Percentiles rank a stretch among this genome's conserved stretches.
Conservation (phyloP, 257 asterid species). For the Fraxinus anomala region DNA sequence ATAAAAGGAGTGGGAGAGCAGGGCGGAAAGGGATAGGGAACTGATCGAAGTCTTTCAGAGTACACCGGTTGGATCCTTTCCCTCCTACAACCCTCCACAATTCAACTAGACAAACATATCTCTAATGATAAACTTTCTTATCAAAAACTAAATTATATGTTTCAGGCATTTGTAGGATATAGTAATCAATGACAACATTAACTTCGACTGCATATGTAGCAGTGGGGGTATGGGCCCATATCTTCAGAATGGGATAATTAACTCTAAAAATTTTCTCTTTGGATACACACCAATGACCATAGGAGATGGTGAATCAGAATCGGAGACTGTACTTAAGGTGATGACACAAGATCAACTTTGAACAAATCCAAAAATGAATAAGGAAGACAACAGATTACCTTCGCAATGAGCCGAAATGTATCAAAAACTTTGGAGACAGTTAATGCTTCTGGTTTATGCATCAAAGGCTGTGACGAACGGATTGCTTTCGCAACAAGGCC, state of each 20-base stretch:
- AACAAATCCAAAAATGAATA: slow-evolving; percentile 11
- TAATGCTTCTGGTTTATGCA: slow-evolving; percentile 80
- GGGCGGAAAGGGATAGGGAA: too few species aligned
- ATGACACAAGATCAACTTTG: neutral
- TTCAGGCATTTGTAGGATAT: neutral
- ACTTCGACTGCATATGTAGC: neutral
- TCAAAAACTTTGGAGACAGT: slow-evolving; percentile 84
- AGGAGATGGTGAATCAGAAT: slow-evolving; percentile 3
- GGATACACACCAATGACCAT: slow-evolving; percentile 7
- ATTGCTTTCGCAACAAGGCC: slow-evolving; percentile 92
- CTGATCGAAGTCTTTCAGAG: too few species aligned
- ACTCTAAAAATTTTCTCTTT: neutral
- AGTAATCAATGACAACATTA: neutral
- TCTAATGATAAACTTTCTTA: too few species aligned
- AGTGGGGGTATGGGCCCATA: neutral
- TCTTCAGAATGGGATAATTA: neutral
- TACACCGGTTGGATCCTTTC: too few species aligned
- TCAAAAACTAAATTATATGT: neutral
- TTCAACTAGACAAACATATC: too few species aligned
- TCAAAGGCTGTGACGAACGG: slow-evolving; percentile 89
- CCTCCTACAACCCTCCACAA: too few species aligned
- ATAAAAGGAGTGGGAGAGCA: too few species aligned
- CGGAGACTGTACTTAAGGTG: neutral
- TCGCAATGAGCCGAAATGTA: slow-evolving; percentile 77
- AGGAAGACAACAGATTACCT: slow-evolving; percentile 45